Conservation (phyloP, 495 filamentous ascomycete species). For the Platismatia glauca region DNA sequence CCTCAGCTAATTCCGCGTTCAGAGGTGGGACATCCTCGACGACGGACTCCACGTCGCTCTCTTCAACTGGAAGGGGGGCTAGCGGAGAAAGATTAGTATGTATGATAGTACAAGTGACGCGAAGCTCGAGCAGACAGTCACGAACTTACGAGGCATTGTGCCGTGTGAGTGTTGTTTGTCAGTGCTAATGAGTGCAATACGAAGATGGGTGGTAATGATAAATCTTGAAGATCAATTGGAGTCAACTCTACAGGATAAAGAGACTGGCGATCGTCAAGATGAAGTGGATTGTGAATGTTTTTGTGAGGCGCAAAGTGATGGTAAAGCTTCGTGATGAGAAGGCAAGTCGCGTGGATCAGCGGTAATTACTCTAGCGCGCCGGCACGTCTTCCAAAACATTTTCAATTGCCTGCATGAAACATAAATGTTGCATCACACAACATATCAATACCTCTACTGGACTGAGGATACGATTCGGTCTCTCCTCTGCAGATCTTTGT, state of each 20-base stretch:
- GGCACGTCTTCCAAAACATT: conserved; percentile 14
- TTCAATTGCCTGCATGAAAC: conserved; percentile 1
- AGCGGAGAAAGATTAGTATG: conserved; percentile 5
- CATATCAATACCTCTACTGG: background rate
- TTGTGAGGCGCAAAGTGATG: conserved; percentile 12
- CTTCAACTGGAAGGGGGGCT: conserved; percentile 34
- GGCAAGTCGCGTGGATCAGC: conserved; percentile 22
- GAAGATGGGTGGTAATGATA: background rate
- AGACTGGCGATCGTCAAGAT: conserved; percentile 1
- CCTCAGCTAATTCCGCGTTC: conserved; percentile 27
- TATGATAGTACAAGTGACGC: background rate
- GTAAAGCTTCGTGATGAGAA: background rate
- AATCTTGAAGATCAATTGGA: conserved; percentile 2
- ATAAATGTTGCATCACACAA: background rate
- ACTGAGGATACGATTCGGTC: too few species aligned
- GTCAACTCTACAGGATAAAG: background rate
- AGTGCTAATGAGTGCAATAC: background rate
- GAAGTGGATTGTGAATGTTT: conserved; percentile 2
- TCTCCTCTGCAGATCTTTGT: background rate
- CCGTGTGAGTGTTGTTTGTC: conserved; percentile 1
- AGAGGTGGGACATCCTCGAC: conserved; percentile 31
- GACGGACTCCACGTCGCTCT: conserved; percentile 40
- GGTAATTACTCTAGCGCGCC: conserved; percentile 19
- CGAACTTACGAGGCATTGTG: conserved; percentile 21
- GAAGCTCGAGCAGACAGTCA: conserved; percentile 8